Evolutionary conservation across 257 asterid genomes (phyloP).

Genomic region (Nicotiana paniculata): DNA sequence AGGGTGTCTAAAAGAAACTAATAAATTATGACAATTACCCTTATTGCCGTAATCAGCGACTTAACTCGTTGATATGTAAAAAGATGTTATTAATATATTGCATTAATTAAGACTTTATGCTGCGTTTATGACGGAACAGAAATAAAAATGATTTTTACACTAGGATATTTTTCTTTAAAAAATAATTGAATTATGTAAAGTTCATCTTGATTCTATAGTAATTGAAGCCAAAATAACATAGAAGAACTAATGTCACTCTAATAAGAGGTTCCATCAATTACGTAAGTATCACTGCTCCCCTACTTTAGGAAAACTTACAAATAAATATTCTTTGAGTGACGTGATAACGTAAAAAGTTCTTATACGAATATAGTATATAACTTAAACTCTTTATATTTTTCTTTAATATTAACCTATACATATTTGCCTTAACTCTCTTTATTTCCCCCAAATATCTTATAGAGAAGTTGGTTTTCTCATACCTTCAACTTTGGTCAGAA

Average conservation of each 20-base stretch:
- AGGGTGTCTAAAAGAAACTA: not conserved
- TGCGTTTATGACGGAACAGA: slow-evolving; percentile 11
- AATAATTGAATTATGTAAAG: too few relatives aligned
- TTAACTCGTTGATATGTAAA: slow-evolving; percentile 12
- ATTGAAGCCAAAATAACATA: not conserved
- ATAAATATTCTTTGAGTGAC: too few relatives aligned
- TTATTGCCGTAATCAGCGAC: slow-evolving; percentile 39
- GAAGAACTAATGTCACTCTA: not conserved
- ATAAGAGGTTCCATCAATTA: too few relatives aligned
- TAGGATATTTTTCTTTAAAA: not conserved
- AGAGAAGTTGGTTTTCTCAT: not conserved
- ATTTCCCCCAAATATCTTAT: too few relatives aligned
- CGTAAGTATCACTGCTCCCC: too few relatives aligned
- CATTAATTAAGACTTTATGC: slow-evolving; percentile 12
- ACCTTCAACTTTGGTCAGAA: not conserved
- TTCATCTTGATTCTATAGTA: not conserved
- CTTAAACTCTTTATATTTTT: too few relatives aligned
- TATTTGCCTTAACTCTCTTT: too few relatives aligned
- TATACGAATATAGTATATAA: too few relatives aligned
- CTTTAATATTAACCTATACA: too few relatives aligned
- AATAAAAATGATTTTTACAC: not conserved
- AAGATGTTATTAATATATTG: slow-evolving; percentile 6
- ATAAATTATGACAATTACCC: slow-evolving; percentile 23
- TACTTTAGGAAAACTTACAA: too few relatives aligned
- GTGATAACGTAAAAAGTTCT: too few relatives aligned